Base-by-base conservation (phyloP, 345 rosid species). In the Atalantia buxifolia region DNA sequence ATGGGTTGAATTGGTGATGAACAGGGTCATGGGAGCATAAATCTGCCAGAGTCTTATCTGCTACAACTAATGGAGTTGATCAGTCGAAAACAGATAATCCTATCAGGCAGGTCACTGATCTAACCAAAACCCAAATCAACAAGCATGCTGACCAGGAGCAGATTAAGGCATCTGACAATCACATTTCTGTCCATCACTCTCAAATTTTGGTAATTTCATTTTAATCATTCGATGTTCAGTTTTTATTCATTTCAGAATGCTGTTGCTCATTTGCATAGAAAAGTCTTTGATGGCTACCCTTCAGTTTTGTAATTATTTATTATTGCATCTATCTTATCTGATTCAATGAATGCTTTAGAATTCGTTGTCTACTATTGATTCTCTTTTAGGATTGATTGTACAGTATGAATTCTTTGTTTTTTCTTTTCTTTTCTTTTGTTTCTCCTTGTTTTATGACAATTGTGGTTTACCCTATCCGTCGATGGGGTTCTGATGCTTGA, bases 21-120 rank as follows among this genome's bases (percentile, higher is more conserved):
- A 24, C 78, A 75, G 94, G 83, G 35, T 40, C 81, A 2, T 77
- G 80, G 79, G 96, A 94, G 83, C 97, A 91, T 78, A 83, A 86
- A 68, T 88, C 91, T 83, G 84, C 97, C 59, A 87, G 98, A 72
- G 93, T 90, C 60, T 88, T 96, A 74, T 92, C 92, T 2, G 82
- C 98, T 21, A 81, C 98, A 10, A 13, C 50, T 13, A 69, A 70
- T 60, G 88, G 86, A 19, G 89, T 84, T 25, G 74, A 66, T 76
- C 90, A 83, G 66, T 85, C 93, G 66, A 83, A 77, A 66, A 56
- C 78, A 24, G 84, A 78, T 27, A 74, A 83, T 82, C 72, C 87
- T 84, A 90, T 96, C 85, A 84, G 78, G 73, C 88, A 78, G 88
- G 88, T 92, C 69, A 90, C 90, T 53, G 85, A 83, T 75, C 66